Evolutionary conservation across 345 rosid genomes (phyloP).

Genomic region (Syzygium aqueum): DNA sequence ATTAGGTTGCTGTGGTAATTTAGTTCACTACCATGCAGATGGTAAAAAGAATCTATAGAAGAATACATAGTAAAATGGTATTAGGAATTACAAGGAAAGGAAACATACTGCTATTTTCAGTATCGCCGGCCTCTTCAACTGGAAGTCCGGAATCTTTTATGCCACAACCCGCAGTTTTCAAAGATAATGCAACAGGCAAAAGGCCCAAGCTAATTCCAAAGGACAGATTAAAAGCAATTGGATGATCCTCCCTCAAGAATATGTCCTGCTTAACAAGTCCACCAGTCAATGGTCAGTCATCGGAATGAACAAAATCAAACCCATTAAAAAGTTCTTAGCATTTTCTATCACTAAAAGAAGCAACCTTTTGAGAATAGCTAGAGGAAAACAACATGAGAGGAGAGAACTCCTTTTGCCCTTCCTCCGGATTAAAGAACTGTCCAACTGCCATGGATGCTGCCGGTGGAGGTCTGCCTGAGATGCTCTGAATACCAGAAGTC

Average conservation of each 20-base stretch:
- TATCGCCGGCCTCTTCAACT: conserved; percentile 63
- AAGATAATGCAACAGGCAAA: conserved; percentile 62
- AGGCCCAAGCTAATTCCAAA: conserved; percentile 84
- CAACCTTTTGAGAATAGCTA: conserved; percentile 63
- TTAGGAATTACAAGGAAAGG: background rate
- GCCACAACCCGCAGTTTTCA: conserved; percentile 83
- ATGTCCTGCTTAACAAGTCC: conserved; percentile 48
- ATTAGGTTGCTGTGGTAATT: background rate
- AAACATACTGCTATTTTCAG: conserved; percentile 63
- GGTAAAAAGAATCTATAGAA: background rate
- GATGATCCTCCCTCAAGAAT: conserved; percentile 80
- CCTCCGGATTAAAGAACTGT: conserved; percentile 83
- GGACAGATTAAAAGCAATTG: conserved; percentile 71
- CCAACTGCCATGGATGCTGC: conserved; percentile 98
- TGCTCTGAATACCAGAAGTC: conserved; percentile 47
- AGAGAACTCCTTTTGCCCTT: conserved; percentile 62
- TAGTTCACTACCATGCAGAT: background rate
- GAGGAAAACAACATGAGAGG: conserved; percentile 59
- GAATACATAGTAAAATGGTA: background rate
- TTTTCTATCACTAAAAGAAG: conserved; percentile 8
- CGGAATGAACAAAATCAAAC: conserved; percentile 6
- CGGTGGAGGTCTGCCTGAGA: conserved; percentile 98
- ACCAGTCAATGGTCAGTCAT: conserved; percentile 8
- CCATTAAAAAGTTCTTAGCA: background rate
- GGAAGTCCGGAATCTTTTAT: conserved; percentile 64